Conservation (phyloP, 2,329 filamentous ascomycete species). For the Periconia macrospinosa region DNA sequence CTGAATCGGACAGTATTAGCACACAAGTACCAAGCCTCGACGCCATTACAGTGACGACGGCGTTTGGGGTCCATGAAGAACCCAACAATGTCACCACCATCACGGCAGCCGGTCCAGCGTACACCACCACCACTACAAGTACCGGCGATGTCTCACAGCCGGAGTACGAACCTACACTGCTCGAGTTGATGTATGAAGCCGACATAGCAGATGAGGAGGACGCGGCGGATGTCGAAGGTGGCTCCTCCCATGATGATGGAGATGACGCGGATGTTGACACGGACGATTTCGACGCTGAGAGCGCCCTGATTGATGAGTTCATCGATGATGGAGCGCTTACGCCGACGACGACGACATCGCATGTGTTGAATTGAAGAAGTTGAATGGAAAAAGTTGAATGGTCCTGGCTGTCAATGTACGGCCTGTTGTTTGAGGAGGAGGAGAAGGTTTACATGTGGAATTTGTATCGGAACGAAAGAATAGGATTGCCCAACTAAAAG, state of each 20-base stretch:
- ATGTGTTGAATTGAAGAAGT: too few species aligned
- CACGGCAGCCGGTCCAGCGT: slow-evolving; percentile 23
- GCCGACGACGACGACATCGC: slow-evolving; percentile 15
- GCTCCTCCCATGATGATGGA: slow-evolving; percentile 20
- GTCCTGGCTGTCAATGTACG: too few species aligned
- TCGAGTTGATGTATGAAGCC: not conserved
- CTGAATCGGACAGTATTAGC: slow-evolving; percentile 8
- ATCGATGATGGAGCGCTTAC: slow-evolving; percentile 23
- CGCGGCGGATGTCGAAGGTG: slow-evolving; percentile 8
- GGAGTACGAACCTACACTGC: not conserved
- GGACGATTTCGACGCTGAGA: slow-evolving; percentile 28
- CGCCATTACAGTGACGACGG: slow-evolving; percentile 38
- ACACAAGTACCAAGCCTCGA: slow-evolving; percentile 30
- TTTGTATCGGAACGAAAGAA: too few species aligned
- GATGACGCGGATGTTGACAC: slow-evolving; percentile 31
- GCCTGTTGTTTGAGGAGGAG: too few species aligned
- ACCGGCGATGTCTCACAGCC: not conserved
- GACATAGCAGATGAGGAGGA: slow-evolving; percentile 4
- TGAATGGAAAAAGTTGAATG: too few species aligned
- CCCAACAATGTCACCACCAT: slow-evolving; percentile 33
- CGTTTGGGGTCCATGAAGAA: slow-evolving; percentile 38
- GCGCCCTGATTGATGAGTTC: slow-evolving; percentile 28
- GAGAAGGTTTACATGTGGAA: too few species aligned
- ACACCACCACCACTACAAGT: not conserved
- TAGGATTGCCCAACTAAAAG: too few species aligned